A percentile compares a stretch with the other conserved stretches of the same genome.
Conservation (phyloP, 1,284 basidiomycete genomes). For the Cystobasidium pallidum region DNA sequence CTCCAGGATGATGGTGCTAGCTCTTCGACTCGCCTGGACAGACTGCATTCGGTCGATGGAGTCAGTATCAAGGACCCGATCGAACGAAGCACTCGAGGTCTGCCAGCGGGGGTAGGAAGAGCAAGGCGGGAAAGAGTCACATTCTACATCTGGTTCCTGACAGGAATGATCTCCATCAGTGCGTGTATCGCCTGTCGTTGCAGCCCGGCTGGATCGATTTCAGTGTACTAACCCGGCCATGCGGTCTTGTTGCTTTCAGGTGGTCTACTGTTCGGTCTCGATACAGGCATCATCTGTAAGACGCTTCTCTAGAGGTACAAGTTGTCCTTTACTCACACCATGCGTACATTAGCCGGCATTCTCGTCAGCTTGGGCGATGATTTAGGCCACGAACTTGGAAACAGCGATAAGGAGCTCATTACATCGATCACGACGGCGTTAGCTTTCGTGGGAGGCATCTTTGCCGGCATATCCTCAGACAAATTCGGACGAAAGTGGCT, state of each 20-base stretch:
- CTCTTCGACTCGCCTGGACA: slow-evolving; percentile 19
- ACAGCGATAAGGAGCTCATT: slow-evolving; percentile 75
- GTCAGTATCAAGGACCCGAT: slow-evolving; percentile 7
- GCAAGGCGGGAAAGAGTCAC: slow-evolving; percentile 19
- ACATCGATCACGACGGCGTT: slow-evolving; percentile 79
- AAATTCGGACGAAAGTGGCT: slow-evolving; percentile 66
- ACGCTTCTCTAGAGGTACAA: background rate
- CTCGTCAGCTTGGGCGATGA: slow-evolving; percentile 73
- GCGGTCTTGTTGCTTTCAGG: background rate
- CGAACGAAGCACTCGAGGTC: background rate
- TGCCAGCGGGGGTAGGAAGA: background rate
- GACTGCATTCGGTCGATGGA: slow-evolving; percentile 26
- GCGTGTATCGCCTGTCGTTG: background rate
- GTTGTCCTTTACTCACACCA: background rate
- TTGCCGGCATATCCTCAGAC: slow-evolving; percentile 71
- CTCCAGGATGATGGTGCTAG: background rate
- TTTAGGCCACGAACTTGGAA: slow-evolving; percentile 67
- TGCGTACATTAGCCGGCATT: slow-evolving; percentile 60
- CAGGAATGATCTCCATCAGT: slow-evolving; percentile 40
- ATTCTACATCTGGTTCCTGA: slow-evolving; percentile 40
- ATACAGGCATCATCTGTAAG: slow-evolving; percentile 44
- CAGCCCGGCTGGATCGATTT: background rate
- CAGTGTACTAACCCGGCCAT: background rate
- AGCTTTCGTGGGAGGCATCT: slow-evolving; percentile 72
- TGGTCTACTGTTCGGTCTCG: slow-evolving; percentile 39